Evolutionary conservation across 257 asterid species (phyloP).

Genomic region (Ocimum tenuiflorum): DNA sequence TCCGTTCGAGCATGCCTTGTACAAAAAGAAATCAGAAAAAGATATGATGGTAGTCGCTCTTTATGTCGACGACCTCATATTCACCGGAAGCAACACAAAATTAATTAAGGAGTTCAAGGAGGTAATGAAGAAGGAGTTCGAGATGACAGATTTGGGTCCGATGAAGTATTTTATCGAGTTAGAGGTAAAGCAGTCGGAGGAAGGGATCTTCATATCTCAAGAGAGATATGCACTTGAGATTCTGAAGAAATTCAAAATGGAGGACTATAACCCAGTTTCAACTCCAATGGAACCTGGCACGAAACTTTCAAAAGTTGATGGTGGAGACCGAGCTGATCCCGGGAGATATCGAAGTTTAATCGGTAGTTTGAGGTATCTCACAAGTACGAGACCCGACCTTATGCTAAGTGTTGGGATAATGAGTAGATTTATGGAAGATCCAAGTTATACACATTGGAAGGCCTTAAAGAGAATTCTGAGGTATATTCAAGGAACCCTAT

Average conservation of each 20-base stretch:
- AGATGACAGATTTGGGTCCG: not conserved
- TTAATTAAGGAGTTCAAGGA: too few species aligned
- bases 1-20: too few species aligned
- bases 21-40: too few species aligned
- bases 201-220: not conserved
- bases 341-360: not conserved
- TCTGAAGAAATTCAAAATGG: slow-evolving; percentile 8
- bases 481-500: not conserved
- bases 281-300: not conserved
- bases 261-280: not conserved
- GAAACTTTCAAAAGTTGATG: not conserved
- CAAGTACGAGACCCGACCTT: not conserved
- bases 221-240: slow-evolving; percentile 4
- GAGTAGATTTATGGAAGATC: not conserved
- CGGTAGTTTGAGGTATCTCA: not conserved
- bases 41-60: too few species aligned
- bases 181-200: not conserved
- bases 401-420: not conserved
- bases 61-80: too few species aligned
- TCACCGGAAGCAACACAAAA: too few species aligned
- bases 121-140: too few species aligned
- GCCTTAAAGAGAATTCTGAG: not conserved
- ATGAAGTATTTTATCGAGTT: not conserved
- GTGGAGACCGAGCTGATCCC: not conserved
- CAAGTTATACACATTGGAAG: not conserved